phyloP scores from a whole-genome alignment of 768 basidiomycete species.

The Kwoniella dendrophila region DNA sequence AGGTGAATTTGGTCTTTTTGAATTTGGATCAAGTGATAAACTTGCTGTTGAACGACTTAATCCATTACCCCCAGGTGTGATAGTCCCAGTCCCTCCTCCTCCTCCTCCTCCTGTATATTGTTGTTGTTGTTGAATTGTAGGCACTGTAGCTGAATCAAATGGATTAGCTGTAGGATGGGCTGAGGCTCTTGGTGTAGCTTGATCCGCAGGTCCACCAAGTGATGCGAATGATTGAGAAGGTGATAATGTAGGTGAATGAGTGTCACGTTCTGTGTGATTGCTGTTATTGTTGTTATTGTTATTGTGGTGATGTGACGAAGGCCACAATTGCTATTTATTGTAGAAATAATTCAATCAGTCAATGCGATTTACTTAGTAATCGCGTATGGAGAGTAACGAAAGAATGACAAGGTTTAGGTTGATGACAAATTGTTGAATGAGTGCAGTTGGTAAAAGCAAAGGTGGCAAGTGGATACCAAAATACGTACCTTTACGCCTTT shows the following conservation, averaged over 20 bases:
- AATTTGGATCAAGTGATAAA: constrained; percentile 34
- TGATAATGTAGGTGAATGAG: constrained; percentile 41
- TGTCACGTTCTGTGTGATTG: constrained; percentile 21
- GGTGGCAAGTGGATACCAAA: background rate
- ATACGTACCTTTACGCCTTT: constrained; percentile 51
- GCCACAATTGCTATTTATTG: constrained; percentile 41
- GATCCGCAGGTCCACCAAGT: constrained; percentile 48
- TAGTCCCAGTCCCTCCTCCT: constrained; percentile 6
- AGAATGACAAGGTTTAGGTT: background rate
- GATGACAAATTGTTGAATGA: background rate
- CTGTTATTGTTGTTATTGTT: constrained; percentile 5
- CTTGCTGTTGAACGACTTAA: constrained; percentile 29
- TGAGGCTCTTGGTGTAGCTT: constrained; percentile 52
- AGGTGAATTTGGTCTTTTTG: constrained; percentile 26
- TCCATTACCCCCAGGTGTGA: constrained; percentile 18
- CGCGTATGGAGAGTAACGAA: too few species aligned
- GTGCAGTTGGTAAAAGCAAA: background rate
- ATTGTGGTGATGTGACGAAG: constrained; percentile 26
- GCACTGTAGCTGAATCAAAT: constrained; percentile 35
- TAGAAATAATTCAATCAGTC: background rate
- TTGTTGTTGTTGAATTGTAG: constrained; percentile 9
- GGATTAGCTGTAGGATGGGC: constrained; percentile 39
- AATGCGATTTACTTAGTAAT: background rate
- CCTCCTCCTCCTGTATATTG: constrained; percentile 1
- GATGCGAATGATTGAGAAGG: constrained; percentile 46